Conservation (phyloP, 441 rosid species). For the Populus hybrid region DNA sequence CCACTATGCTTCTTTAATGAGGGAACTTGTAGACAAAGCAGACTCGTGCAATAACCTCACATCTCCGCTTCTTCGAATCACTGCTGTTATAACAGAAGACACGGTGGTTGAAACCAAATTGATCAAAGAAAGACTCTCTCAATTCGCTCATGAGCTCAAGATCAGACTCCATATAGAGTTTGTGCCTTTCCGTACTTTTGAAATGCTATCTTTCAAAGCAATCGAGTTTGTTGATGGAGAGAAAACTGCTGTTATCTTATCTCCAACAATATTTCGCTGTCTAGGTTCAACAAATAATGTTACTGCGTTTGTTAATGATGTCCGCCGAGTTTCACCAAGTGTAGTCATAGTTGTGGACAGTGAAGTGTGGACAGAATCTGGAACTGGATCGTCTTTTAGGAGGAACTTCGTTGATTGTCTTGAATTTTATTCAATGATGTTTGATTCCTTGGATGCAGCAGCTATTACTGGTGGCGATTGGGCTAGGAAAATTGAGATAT, state of each 20-base stretch:
- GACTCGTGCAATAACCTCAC: conserved; percentile 18
- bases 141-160: conserved; percentile 75
- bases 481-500: conserved; percentile 67
- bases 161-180: conserved; percentile 76
- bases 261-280: conserved; percentile 64
- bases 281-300: conserved; percentile 37
- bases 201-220: conserved; percentile 69
- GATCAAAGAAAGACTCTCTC: conserved; percentile 66
- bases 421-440: conserved; percentile 66
- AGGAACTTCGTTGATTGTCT: conserved; percentile 61
- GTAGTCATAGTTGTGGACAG: conserved; percentile 66
- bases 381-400: conserved; percentile 47
- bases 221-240: conserved; percentile 70
- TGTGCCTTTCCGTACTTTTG: conserved; percentile 59
- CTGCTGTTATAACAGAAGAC: conserved; percentile 76
- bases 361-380: conserved; percentile 64
- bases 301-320: conserved; percentile 42
- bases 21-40: conserved; percentile 59
- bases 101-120: conserved; percentile 60
- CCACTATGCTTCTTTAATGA: conserved; percentile 88
- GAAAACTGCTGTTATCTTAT: conserved; percentile 53
- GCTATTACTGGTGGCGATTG: conserved; percentile 54
- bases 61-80: conserved; percentile 56
- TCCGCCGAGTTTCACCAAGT: conserved; percentile 52
- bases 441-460: conserved; percentile 79